Percentiles rank a stretch among this genome's conserved stretches.
These are phyloP conservation scores for Anthracocystis panici-leucophaei DNA, from an alignment of 1,284 basidiomycete genomes.

Conservation along the genomic window DNA sequence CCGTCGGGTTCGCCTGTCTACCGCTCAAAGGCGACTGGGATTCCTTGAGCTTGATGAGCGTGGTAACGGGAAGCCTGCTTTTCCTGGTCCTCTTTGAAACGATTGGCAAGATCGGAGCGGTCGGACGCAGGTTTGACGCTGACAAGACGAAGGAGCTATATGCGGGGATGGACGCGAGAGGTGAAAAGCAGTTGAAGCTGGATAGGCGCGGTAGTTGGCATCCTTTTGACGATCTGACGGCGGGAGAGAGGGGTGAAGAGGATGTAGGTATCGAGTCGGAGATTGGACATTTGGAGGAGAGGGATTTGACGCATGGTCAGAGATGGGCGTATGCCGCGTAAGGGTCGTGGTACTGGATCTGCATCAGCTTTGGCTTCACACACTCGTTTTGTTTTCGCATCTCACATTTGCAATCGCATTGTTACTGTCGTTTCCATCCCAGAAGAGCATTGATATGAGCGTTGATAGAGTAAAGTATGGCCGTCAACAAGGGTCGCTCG, in stretches of 20 bases:
- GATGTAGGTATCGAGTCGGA: constrained; percentile 68
- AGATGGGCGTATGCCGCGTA: constrained; percentile 61
- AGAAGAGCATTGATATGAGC: not conserved
- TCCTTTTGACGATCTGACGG: constrained; percentile 64
- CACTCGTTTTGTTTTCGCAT: constrained; percentile 12
- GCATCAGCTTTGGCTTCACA: not conserved
- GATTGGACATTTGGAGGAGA: constrained; percentile 63
- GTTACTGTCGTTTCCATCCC: not conserved
- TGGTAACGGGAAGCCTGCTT: constrained; percentile 45
- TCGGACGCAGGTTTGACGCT: constrained; percentile 56
- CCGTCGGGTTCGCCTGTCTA: constrained; percentile 49
- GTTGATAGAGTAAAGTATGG: not conserved
- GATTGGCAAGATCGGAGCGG: constrained; percentile 64
- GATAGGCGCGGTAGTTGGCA: constrained; percentile 57
- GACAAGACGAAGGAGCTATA: constrained; percentile 46
- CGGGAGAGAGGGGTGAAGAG: constrained; percentile 65
- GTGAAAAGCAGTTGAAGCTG: constrained; percentile 31
- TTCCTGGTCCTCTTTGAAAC: constrained; percentile 63
- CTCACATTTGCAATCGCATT: not conserved
- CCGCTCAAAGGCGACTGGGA: constrained; percentile 58
- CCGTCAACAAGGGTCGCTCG: not conserved
- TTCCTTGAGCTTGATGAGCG: constrained; percentile 49
- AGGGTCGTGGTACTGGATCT: not conserved
- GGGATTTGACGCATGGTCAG: constrained; percentile 57
- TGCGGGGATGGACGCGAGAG: constrained; percentile 23